These are phyloP conservation scores for Chlorencoelia australis DNA, from an alignment of 2,329 filamentous ascomycete genomes.

Conservation along the genomic window DNA sequence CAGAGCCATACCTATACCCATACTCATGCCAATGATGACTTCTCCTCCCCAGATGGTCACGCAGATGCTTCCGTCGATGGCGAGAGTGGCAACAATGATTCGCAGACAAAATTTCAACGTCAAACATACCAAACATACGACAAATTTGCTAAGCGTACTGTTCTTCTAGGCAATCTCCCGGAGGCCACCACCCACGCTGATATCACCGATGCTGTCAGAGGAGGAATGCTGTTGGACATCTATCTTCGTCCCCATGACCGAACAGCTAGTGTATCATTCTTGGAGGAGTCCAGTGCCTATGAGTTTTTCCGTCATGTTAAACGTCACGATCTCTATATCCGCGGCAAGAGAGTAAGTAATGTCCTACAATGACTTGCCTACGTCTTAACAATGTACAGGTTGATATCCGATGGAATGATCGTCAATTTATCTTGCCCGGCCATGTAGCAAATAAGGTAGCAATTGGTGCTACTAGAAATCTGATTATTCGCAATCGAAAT, in stretches of 20 bases:
- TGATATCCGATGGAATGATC: slow-evolving; percentile 57
- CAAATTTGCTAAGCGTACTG: slow-evolving; percentile 38
- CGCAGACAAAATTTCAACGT: slow-evolving; percentile 11
- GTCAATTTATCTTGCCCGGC: slow-evolving; percentile 54
- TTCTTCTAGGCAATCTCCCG: slow-evolving; percentile 53
- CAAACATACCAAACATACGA: slow-evolving; percentile 19
- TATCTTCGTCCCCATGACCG: slow-evolving; percentile 50
- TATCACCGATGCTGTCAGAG: slow-evolving; percentile 53
- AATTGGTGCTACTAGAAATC: slow-evolving; percentile 61
- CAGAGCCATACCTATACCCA: slow-evolving; percentile 9
- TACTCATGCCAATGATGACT: slow-evolving; percentile 16
- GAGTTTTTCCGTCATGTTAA: slow-evolving; percentile 57
- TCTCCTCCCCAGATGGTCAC: slow-evolving; percentile 12
- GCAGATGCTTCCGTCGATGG: slow-evolving; percentile 16
- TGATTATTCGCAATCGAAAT: slow-evolving; percentile 54
- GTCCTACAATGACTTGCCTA: background rate
- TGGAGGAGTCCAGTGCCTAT: slow-evolving; percentile 50
- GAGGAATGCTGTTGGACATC: slow-evolving; percentile 61
- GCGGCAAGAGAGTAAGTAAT: slow-evolving; percentile 50
- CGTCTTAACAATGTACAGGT: slow-evolving; percentile 38
- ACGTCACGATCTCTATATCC: slow-evolving; percentile 57
- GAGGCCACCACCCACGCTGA: slow-evolving; percentile 55
- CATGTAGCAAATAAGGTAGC: slow-evolving; percentile 56
- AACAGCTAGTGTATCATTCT: slow-evolving; percentile 58
- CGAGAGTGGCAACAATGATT: slow-evolving; percentile 17